phyloP scores from a whole-genome alignment of 2,329 filamentous ascomycete species.

The Pseudogymnoascus sp. region DNA sequence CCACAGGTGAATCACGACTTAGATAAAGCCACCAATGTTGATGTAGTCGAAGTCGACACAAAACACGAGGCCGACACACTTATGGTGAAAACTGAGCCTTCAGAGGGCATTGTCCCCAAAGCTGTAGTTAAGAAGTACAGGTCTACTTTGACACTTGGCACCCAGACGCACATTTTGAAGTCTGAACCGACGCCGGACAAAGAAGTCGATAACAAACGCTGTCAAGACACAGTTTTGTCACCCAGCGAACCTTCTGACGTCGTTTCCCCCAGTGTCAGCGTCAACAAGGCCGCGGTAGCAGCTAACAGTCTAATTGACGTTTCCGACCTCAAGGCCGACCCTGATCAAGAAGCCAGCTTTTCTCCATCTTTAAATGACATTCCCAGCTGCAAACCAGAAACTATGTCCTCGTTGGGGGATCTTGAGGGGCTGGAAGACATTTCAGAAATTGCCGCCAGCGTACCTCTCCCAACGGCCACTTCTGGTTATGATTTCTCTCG shows the following conservation, averaged over 20 bases:
- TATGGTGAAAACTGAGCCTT: not conserved
- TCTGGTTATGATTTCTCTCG: no score
- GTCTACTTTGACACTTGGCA: not conserved
- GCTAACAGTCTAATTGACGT: not conserved
- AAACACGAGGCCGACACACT: not conserved
- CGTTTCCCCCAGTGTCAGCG: not conserved
- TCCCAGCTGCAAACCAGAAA: not conserved
- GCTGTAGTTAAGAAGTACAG: not conserved
- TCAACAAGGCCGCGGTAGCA: not conserved
- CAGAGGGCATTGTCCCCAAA: not conserved
- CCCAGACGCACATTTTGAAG: no score
- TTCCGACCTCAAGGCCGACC: not conserved
- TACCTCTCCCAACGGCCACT: not conserved
- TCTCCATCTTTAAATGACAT: not conserved
- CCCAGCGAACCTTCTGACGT: not conserved
- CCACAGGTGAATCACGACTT: not conserved
- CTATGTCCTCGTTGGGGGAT: not conserved
- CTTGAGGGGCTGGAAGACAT: not conserved
- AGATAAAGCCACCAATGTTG: not conserved
- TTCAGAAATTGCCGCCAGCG: not conserved
- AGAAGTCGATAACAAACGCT: no score
- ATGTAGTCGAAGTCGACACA: not conserved
- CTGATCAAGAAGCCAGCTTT: not conserved
- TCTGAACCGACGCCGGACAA: no score
- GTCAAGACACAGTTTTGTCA: no score